Base-by-base conservation (phyloP, 83 land plant genomes). In the Picea abies region DNA sequence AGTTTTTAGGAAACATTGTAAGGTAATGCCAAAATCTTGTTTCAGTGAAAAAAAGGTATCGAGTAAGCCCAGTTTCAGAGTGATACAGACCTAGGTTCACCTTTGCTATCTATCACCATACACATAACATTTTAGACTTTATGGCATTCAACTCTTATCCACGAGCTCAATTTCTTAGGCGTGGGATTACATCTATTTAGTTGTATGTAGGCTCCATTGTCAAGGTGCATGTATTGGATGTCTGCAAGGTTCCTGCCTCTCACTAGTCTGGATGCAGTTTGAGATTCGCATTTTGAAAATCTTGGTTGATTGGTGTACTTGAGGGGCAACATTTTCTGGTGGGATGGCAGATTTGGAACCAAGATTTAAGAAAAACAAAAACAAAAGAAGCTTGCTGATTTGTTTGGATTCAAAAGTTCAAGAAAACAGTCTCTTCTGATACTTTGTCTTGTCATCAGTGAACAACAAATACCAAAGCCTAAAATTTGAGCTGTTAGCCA, bases 1-100 rank as follows among this genome's bases (percentile, higher is more conserved):
- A 39, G 82, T 91, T 49, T 97, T 97, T 86, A 94, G 89, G 56
- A 78, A 73, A 69, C 90, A 94, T 81, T 97, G 99, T 90, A 96
- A 91, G 94, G 99, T 91, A 86, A 84, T n/a, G 11, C 77, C 58
- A 44, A 73, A 73, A 44, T 44, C 12, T 73, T 73, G 4, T 7
- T 73, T 47, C n/a, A 73, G 20, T 44, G 76, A 7, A 72, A 56
- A 39, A 39, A 72, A 41, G 73, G 73, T 16, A 41, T 44, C 8
- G 47, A 39, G 77, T 9, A 73, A 73, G 10, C 22, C 56, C 37
- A 73, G n/a, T 8, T 41, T 73, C 14, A 72, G 26, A 6, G 25
- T 73, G 77, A 44, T 73, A 20, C 5, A 22, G 0, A 22, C 52
- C 1, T 73, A 73, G 23, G 26, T 73, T 20, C 17, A 23, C 23